These are phyloP conservation scores for Leucocoprinus sp. DNA, from an alignment of 768 basidiomycete genomes.

Conservation along the genomic window DNA sequence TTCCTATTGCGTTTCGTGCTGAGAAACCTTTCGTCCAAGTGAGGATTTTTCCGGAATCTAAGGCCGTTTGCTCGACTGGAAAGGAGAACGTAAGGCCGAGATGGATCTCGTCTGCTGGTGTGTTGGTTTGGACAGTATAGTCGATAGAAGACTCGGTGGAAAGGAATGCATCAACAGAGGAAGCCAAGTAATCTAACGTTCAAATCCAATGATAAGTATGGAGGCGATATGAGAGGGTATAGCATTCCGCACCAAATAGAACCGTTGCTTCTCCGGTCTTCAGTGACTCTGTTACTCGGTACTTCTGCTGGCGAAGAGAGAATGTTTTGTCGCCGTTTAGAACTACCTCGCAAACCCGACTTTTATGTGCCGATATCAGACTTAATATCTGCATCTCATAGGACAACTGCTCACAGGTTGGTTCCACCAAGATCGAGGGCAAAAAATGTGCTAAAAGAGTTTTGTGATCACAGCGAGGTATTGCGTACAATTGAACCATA, in stretches of 20 bases:
- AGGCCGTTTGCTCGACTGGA: conserved; percentile 94
- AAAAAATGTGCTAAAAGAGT: conserved; percentile 73
- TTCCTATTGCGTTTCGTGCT: conserved; percentile 83
- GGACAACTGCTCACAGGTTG: conserved; percentile 63
- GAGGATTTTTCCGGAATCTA: conserved; percentile 82
- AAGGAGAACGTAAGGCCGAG: conserved; percentile 96
- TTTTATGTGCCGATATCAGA: conserved; percentile 25
- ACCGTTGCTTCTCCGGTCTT: conserved; percentile 87
- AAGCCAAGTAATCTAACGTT: conserved; percentile 91
- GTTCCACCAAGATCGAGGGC: conserved; percentile 97
- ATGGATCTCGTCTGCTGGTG: conserved; percentile 29
- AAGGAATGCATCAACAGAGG: conserved; percentile 92
- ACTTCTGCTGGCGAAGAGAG: conserved; percentile 88
- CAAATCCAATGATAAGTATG: neutral
- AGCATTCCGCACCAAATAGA: conserved; percentile 62
- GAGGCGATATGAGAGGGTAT: neutral
- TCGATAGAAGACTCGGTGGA: conserved; percentile 48
- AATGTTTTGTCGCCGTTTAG: conserved; percentile 89
- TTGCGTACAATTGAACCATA: conserved; percentile 27
- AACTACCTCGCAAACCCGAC: conserved; percentile 91
- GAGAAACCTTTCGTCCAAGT: conserved; percentile 96
- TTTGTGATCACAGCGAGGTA: conserved; percentile 7
- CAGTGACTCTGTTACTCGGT: conserved; percentile 86
- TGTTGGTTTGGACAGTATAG: conserved; percentile 23
- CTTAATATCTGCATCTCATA: neutral